Evolutionary conservation across 208 protist genomes (phyloP), one percentile per base, ranked within the genome.

Genomic region (Wallacemonas sp.): DNA sequence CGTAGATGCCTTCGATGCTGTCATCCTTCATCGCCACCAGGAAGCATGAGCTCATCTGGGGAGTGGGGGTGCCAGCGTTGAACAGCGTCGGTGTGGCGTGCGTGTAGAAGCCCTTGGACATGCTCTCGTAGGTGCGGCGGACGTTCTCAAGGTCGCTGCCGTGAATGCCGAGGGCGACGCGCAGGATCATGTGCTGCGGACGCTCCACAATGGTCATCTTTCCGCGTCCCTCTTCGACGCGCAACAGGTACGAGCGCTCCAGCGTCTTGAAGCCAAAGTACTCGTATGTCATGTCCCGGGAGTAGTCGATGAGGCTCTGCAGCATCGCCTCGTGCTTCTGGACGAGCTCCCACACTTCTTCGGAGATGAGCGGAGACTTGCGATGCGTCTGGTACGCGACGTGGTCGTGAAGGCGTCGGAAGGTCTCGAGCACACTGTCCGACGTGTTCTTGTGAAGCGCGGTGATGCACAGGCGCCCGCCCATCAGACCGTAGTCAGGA

Each of bases 251-350:
- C 4, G 96, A 98, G 38, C 95, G 82, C 82, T 99, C 97, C n/a
- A 99, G 89, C 21, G 99, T 99, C 80, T 99, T 99, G 79, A 97
- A 99, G n/a, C 98, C 98, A 68, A 99, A 99, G 79, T 97, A 99
- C 63, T 99, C 96, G 78, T 97, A 99, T 38, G 91, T 85, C 63
- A 98, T 92, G 74, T 99, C 98, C 36, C 97, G 81, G 29, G 86
- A 74, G 81, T 98, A 98, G 62, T 99, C 79, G 19, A 99, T 96
- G 1, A 91, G 85, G 3, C 37, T 41, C 61, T 99, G 88, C 15
- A 99, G 79, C 15, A 61, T 44, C 57, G 97, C 92, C 15, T 76
- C 62, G 65, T 95, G 71, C 59, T 76, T 62, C 77, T 92, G 24
- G 24, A 98, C 85, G 41, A 98, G 73, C 36, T 96, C 78, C 79